Percentiles rank a stretch among this genome's conserved stretches.
Evolutionary conservation across 305 asterid species (phyloP).

Genomic region (Fraxinus greggii): DNA sequence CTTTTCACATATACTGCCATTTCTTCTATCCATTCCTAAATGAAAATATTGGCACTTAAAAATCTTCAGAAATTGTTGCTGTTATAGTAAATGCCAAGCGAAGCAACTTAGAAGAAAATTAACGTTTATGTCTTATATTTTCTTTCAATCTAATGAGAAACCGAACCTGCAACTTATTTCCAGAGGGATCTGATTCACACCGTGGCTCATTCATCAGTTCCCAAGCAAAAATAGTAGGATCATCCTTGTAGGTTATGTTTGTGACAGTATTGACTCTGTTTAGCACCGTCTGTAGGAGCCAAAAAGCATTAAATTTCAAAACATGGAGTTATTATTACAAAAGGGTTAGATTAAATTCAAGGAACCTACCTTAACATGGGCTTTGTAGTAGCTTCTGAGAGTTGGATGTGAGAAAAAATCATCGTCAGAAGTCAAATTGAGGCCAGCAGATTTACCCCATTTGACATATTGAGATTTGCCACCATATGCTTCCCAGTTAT

Average conservation of each 20-base stretch:
- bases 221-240: conserved; percentile 88
- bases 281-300: conserved; percentile 54
- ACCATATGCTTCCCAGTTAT: conserved; percentile 95
- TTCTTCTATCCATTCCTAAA: conserved; percentile 79
- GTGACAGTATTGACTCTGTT: conserved; percentile 72
- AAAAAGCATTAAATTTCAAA: background rate
- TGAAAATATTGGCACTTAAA: background rate
- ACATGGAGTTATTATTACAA: background rate
- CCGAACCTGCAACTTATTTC: conserved; percentile 67
- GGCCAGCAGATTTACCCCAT: conserved; percentile 89
- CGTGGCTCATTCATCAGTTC: conserved; percentile 93
- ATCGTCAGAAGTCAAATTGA: conserved; percentile 79
- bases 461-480: conserved; percentile 90
- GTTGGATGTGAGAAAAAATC: conserved; percentile 84
- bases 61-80: background rate
- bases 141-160: background rate
- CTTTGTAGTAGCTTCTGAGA: conserved; percentile 65
- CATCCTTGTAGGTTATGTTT: conserved; percentile 79
- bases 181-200: conserved; percentile 81
- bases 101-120: background rate
- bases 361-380: conserved; percentile 60
- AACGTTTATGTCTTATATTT: background rate
- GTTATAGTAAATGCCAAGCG: background rate
- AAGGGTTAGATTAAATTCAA: background rate
- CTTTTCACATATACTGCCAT: conserved; percentile 82